phyloP scores from a whole-genome alignment of 1,284 basidiomycete species.

The Ceratobasidium sp. region DNA sequence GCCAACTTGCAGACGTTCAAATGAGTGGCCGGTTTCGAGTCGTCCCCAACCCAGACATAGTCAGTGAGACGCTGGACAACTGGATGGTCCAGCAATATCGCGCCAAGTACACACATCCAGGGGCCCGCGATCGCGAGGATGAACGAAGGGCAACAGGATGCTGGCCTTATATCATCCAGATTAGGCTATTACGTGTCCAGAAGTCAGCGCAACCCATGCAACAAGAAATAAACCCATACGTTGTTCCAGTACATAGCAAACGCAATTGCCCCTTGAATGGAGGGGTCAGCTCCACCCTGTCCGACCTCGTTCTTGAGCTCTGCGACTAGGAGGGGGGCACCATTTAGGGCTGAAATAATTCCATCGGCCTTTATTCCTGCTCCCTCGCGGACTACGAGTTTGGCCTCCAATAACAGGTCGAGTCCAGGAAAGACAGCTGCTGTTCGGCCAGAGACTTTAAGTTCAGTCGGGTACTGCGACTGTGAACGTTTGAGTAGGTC shows the following conservation, averaged over 20 bases:
- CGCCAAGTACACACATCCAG: conserved; percentile 46
- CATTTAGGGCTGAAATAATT: neutral
- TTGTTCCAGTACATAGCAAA: neutral
- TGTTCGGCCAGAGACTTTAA: too few relatives aligned
- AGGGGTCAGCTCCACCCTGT: conserved; percentile 3
- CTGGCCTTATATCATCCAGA: neutral
- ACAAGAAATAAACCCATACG: neutral
- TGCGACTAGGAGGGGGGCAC: neutral
- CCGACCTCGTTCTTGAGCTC: conserved; percentile 29
- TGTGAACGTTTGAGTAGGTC: too few relatives aligned
- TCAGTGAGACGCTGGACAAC: conserved; percentile 46
- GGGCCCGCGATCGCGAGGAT: conserved; percentile 44
- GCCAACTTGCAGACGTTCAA: neutral
- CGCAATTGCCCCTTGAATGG: neutral
- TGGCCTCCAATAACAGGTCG: too few relatives aligned
- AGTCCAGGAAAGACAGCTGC: too few relatives aligned
- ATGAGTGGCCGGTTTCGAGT: neutral
- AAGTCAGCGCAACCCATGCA: neutral
- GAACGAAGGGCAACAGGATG: conserved; percentile 46
- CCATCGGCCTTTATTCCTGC: neutral
- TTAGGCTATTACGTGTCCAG: neutral
- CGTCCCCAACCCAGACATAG: conserved; percentile 42
- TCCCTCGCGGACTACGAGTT: too few relatives aligned
- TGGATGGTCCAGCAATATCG: conserved; percentile 37
- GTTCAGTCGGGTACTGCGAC: too few relatives aligned